Evolutionary conservation across 371 early-diverging fungal species (phyloP), one percentile per base, ranked within the genome.

Genomic region (Mucor mucedo): DNA sequence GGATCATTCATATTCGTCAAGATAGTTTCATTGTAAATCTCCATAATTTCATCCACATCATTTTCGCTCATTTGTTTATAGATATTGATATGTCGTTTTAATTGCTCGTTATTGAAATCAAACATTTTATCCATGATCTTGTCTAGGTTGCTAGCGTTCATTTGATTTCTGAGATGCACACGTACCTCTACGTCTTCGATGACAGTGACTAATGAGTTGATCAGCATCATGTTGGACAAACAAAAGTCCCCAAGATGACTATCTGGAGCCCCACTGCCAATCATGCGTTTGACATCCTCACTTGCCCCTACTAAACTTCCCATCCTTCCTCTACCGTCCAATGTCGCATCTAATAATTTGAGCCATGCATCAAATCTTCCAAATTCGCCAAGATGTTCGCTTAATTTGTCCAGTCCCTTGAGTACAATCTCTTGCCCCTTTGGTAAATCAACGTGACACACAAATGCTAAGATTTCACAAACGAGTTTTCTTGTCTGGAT

Each of bases 341-440:
- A 82, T 11, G 91, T 90, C 4, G 83, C 82, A 55, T 91, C 91
- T 21, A 92, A 67, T n/a, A 91, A 74, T 13, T 84, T 82, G 62
- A 94, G 75, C 94, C 94, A 93, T 6, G 90, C 90, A 68, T 91
- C 92, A 58, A 93, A 94, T 21, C 92, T 80, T 8, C 86, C 86
- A 50, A 78, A 78, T 56, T 86, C 87, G 38, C 76, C 78, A 55
- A 84, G 73, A 65, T 86, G 80, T 35, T 87, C 84, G 54, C 78
- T 79, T 50, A 87, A 69, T 58, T 85, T 82, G 32, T 88, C 87
- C 58, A 89, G 71, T 5, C 92, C 92, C 60, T 87, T 84, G 14
- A 94, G 72, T n/a, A 94, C 93, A 33, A 89, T 70, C n/a, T 84
- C 84, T 67, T 93, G 93, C 30, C 94, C 94, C 5, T 78, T 80